A percentile compares a stretch with the other conserved stretches of the same genome.
These are phyloP conservation scores for Linnemannia elongata DNA, from an alignment of 192 early-diverging fungal genomes.

Conservation along the genomic window DNA sequence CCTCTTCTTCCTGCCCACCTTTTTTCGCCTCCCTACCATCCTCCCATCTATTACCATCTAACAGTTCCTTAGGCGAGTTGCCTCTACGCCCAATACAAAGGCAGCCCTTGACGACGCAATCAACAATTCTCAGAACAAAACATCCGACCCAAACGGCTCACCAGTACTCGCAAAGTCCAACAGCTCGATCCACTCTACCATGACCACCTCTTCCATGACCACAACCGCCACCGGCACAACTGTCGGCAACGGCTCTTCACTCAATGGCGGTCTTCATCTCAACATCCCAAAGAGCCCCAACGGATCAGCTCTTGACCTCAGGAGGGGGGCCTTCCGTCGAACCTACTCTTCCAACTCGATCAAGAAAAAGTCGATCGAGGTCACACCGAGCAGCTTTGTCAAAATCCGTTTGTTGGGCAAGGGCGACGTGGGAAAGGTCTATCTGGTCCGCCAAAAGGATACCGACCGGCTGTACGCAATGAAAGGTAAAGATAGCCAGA, in stretches of 20 bases:
- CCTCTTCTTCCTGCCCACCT: neutral
- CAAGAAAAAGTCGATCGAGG: conserved; percentile 84
- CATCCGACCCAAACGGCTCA: conserved; percentile 6
- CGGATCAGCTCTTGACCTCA: conserved; percentile 51
- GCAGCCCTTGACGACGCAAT: conserved; percentile 45
- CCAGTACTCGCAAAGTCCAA: conserved; percentile 30
- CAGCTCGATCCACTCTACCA: conserved; percentile 35
- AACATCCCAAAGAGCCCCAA: conserved; percentile 42
- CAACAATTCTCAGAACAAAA: conserved; percentile 13
- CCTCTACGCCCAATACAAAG: conserved; percentile 66
- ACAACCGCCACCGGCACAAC: conserved; percentile 32
- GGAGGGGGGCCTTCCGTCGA: conserved; percentile 71
- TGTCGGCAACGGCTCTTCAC: conserved; percentile 18
- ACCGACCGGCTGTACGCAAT: conserved; percentile 92
- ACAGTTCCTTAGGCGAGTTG: conserved; percentile 61
- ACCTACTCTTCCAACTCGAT: conserved; percentile 89
- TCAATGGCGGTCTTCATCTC: conserved; percentile 33
- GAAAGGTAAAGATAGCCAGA: conserved; percentile 77
- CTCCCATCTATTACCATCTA: neutral
- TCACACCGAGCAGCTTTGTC: conserved; percentile 88
- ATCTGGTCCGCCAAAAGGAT: conserved; percentile 90
- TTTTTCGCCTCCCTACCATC: neutral
- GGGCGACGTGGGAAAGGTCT: conserved; percentile 98
- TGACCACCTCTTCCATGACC: conserved; percentile 49
- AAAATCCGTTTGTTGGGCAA: conserved; percentile 95